Percentiles rank a stretch among this genome's conserved stretches.
phyloP scores from a whole-genome alignment of 177 flowering plant species.

The Vitis hybrid region DNA sequence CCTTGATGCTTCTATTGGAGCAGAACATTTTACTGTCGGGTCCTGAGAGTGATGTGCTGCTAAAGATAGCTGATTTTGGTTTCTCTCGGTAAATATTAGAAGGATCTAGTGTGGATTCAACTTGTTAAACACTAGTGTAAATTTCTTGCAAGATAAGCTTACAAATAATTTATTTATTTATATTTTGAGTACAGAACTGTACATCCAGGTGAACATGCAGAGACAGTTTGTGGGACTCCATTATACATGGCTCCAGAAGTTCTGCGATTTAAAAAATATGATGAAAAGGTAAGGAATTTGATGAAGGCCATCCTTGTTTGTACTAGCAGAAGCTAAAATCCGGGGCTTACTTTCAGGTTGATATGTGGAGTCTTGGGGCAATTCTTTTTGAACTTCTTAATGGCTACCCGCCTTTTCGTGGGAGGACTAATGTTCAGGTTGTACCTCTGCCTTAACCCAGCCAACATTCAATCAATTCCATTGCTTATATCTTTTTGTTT shows the following conservation, averaged over 20 bases:
- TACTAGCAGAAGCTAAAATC: conserved; percentile 1
- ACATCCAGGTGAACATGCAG: conserved; percentile 41
- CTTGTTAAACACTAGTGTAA: not conserved
- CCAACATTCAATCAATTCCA: too few relatives aligned
- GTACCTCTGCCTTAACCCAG: not conserved
- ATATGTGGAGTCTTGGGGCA: conserved; percentile 71
- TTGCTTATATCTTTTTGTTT: too few relatives aligned
- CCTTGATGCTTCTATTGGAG: conserved; percentile 11
- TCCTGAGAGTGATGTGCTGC: conserved; percentile 36
- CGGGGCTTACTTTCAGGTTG: conserved; percentile 34
- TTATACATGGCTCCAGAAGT: conserved; percentile 77
- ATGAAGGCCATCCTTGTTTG: not conserved
- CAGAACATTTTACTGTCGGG: conserved; percentile 61
- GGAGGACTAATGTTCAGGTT: conserved; percentile 69
- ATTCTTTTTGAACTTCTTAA: conserved; percentile 66
- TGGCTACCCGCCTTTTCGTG: conserved; percentile 60
- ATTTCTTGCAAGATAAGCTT: not conserved
- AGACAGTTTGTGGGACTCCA: conserved; percentile 67
- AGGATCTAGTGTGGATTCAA: not conserved
- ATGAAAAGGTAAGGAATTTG: conserved; percentile 46
- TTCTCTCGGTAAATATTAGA: conserved; percentile 46
- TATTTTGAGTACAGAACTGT: conserved; percentile 26
- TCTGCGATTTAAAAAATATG: conserved; percentile 52
- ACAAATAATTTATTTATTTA: not conserved
- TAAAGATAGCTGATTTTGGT: conserved; percentile 72